A percentile compares a stretch with the other conserved stretches of the same genome.
phyloP scores from a whole-genome alignment of 805 yeast species.

The Saturnispora sekii region DNA sequence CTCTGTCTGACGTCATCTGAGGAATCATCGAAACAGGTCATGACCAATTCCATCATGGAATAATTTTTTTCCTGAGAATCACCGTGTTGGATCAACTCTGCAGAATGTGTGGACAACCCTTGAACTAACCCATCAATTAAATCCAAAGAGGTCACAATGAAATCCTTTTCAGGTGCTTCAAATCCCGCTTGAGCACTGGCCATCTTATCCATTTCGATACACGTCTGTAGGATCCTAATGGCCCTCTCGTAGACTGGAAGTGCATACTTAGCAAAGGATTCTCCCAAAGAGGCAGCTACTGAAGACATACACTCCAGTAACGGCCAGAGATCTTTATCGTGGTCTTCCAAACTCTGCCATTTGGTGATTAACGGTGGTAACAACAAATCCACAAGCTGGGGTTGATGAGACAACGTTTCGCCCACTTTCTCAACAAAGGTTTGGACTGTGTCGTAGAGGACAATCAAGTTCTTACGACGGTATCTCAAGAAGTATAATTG shows the following conservation, averaged over 20 bases:
- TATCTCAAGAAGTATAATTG: conserved; percentile 65
- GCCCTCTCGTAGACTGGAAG: conserved; percentile 78
- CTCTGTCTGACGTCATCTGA: conserved; percentile 87
- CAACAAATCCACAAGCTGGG: conserved; percentile 47
- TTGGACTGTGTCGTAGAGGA: conserved; percentile 84
- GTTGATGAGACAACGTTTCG: conserved; percentile 41
- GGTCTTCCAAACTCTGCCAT: conserved; percentile 70
- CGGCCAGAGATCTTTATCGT: conserved; percentile 84
- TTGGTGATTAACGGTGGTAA: conserved; percentile 75
- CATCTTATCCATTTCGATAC: conserved; percentile 57
- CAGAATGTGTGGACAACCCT: conserved; percentile 63
- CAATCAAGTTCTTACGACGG: conserved; percentile 71
- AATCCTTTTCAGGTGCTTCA: conserved; percentile 81
- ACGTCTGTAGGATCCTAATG: conserved; percentile 52
- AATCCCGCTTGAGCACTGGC: conserved; percentile 56
- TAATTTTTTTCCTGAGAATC: conserved; percentile 16
- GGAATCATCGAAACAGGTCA: conserved; percentile 65
- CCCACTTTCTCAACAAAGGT: conserved; percentile 77
- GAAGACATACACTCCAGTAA: conserved; percentile 86
- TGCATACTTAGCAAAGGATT: conserved; percentile 80
- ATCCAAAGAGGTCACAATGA: conserved; percentile 80
- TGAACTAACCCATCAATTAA: conserved; percentile 88
- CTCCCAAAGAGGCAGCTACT: conserved; percentile 81
- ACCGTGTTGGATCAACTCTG: conserved; percentile 36
- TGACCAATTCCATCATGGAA: conserved; percentile 47